Percentiles rank a stretch among this genome's conserved stretches.
Conservation (phyloP, 2,329 filamentous ascomycete species). For the Ophiosphaerella korrae region DNA sequence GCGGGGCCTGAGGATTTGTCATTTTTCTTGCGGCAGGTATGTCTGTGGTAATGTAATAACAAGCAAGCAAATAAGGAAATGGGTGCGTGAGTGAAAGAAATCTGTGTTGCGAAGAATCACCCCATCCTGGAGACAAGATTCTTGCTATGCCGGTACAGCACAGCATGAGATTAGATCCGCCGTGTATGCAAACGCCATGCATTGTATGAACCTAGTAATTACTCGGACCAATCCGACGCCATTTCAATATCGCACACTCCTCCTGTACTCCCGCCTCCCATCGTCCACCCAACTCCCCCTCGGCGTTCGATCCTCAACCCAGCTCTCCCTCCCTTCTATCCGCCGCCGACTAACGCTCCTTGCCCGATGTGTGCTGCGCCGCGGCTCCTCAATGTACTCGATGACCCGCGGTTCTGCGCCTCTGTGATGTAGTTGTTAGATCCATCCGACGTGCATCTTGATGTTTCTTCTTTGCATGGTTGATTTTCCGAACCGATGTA, state of each 20-base stretch:
- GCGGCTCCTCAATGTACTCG: constrained; percentile 36
- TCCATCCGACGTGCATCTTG: not conserved
- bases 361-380: constrained; percentile 28
- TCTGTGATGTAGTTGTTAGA: constrained; percentile 8
- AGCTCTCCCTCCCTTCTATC: constrained; percentile 15
- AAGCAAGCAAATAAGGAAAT: no score
- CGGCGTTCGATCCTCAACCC: constrained; percentile 30
- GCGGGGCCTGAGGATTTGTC: constrained; percentile 6
- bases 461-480: not conserved
- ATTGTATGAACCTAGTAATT: no score
- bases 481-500: no score
- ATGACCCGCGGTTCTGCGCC: constrained; percentile 28
- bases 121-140: no score
- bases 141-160: no score
- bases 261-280: constrained; percentile 7
- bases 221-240: no score
- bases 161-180: no score
- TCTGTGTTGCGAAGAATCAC: no score
- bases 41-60: no score
- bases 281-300: constrained; percentile 36
- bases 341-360: constrained; percentile 35
- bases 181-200: no score
- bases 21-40: not conserved
- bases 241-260: constrained; percentile 28
- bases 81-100: no score